Evolutionary conservation across 257 asterid species (phyloP).

Genomic region (Solanum sejunctum): DNA sequence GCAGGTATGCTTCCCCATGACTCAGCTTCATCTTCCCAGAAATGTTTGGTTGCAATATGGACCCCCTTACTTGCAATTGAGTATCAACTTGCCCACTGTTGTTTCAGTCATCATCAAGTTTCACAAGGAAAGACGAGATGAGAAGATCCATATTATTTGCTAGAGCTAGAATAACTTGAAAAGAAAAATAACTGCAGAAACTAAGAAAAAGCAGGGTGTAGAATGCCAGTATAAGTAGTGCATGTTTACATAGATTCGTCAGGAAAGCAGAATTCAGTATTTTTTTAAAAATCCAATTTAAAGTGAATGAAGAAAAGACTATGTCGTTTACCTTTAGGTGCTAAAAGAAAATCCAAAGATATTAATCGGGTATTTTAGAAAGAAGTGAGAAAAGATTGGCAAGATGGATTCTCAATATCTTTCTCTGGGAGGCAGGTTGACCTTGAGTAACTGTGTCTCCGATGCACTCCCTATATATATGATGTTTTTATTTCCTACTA

Average conservation of each 20-base stretch:
- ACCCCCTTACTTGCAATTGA: constrained; percentile 85
- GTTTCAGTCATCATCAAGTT: constrained; percentile 18
- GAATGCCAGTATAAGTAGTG: neutral
- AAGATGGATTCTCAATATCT: neutral
- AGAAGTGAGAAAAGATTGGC: neutral
- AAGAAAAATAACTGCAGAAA: neutral
- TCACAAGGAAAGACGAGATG: constrained; percentile 1
- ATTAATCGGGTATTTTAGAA: neutral
- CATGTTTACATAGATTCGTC: neutral
- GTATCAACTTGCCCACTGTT: constrained; percentile 96
- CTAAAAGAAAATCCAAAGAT: neutral
- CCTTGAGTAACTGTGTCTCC: neutral
- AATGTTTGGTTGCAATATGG: constrained; percentile 91
- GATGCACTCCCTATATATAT: neutral
- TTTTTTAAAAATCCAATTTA: neutral
- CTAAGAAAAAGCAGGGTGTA: neutral
- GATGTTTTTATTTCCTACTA: neutral
- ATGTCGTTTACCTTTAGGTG: neutral
- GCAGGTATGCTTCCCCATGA: constrained; percentile 94
- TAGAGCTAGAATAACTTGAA: neutral
- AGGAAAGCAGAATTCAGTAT: neutral
- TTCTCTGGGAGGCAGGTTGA: neutral
- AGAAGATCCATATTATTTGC: neutral
- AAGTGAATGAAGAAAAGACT: neutral
- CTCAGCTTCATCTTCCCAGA: constrained; percentile 91